A percentile compares a stretch with the other conserved stretches of the same genome.
Evolutionary conservation across 2,329 filamentous ascomycete species (phyloP).

Genomic region (Penicillium nordicum): DNA sequence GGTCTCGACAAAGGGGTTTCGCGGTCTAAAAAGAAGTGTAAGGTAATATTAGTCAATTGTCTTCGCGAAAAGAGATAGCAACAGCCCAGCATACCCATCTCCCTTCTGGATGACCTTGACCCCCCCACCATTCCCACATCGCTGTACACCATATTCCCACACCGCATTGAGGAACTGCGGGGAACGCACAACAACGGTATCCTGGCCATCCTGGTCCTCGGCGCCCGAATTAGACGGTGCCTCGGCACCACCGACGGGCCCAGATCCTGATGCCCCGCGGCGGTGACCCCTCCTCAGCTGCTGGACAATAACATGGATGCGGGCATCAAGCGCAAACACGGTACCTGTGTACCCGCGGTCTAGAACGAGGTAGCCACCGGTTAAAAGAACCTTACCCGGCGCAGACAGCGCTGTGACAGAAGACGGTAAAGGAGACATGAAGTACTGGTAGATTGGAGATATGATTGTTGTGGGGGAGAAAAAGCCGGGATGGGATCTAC

Average conservation of each 20-base stretch:
- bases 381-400: slow-evolving; percentile 91
- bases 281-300: slow-evolving; percentile 45
- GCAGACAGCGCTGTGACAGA: slow-evolving; percentile 67
- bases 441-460: not conserved
- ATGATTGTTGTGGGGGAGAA: slow-evolving; percentile 9
- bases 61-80: not conserved
- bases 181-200: slow-evolving; percentile 79
- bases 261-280: slow-evolving; percentile 17
- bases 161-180: slow-evolving; percentile 85
- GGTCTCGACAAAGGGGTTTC: slow-evolving; percentile 89
- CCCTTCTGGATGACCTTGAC: slow-evolving; percentile 69
- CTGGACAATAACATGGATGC: slow-evolving; percentile 60
- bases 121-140: slow-evolving; percentile 68
- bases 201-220: slow-evolving; percentile 56
- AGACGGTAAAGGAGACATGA: slow-evolving; percentile 21
- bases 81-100: slow-evolving; percentile 31
- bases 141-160: slow-evolving; percentile 81
- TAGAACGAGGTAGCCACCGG: slow-evolving; percentile 91
- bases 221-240: slow-evolving; percentile 3
- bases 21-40: slow-evolving; percentile 42
- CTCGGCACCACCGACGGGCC: slow-evolving; percentile 7
- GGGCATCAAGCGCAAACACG: slow-evolving; percentile 62
- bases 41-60: not conserved
- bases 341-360: slow-evolving; percentile 79
- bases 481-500: slow-evolving; percentile 8